Evolutionary conservation across 192 early-diverging fungal species (phyloP).

Genomic region (Lobosporangium transversale): DNA sequence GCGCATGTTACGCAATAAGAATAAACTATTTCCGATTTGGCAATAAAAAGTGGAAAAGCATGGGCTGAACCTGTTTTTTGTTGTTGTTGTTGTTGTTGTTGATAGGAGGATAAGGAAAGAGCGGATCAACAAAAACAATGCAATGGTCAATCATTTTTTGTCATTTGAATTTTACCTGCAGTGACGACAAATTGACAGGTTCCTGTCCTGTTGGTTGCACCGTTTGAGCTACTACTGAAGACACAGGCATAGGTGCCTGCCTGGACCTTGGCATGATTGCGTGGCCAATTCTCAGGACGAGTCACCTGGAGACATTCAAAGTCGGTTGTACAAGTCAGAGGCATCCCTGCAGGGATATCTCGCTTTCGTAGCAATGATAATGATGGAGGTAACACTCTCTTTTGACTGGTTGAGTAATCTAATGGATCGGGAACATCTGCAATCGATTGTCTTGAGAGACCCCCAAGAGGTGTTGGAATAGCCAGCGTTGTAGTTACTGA

Average conservation of each 20-base stretch:
- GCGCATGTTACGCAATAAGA: too few relatives aligned
- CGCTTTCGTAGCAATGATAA: too few relatives aligned
- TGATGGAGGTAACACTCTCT: neutral
- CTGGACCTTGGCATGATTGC: slow-evolving; percentile 18
- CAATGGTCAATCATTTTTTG: too few relatives aligned
- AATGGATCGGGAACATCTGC: neutral
- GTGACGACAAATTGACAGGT: slow-evolving; percentile 68
- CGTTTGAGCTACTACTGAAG: slow-evolving; percentile 12
- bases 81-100: too few relatives aligned
- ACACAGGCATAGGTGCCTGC: slow-evolving; percentile 68
- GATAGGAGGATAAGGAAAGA: too few relatives aligned
- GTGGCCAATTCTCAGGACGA: slow-evolving; percentile 34
- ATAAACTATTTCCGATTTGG: too few relatives aligned
- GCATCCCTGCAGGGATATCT: slow-evolving; percentile 23
- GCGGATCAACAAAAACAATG: too few relatives aligned
- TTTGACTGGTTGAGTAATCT: neutral
- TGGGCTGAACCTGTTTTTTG: too few relatives aligned
- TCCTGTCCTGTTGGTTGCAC: neutral
- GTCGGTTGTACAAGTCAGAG: slow-evolving; percentile 28
- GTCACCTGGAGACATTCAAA: slow-evolving; percentile 33
- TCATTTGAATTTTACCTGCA: slow-evolving; percentile 63
- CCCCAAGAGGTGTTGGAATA: too few relatives aligned
- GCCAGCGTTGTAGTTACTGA: too few relatives aligned
- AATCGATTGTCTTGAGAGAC: too few relatives aligned
- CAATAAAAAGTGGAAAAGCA: too few relatives aligned